Conservation (phyloP, 208 protist species). For the Crithidia expoeki region DNA sequence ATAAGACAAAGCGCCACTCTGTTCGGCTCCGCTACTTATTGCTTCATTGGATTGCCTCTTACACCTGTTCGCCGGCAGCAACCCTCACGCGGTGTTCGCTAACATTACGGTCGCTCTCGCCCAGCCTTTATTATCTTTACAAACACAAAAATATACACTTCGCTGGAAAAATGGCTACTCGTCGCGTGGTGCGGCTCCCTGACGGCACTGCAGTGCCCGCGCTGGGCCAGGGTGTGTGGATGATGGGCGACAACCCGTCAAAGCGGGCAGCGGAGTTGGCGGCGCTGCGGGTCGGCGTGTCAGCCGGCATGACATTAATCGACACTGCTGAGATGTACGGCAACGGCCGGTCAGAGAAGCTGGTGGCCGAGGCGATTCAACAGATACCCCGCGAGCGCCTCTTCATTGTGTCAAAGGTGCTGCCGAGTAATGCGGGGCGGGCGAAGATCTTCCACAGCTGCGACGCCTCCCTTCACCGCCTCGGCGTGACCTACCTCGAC, state of each 20-base stretch:
- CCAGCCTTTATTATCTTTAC: too few relatives aligned
- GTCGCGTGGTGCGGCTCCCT: constrained; percentile 29
- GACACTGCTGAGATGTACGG: constrained; percentile 68
- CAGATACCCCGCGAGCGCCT: constrained; percentile 69
- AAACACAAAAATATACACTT: too few relatives aligned
- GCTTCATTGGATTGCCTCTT: too few relatives aligned
- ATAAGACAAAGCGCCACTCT: too few relatives aligned
- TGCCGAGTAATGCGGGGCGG: constrained; percentile 83
- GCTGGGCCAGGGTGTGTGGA: constrained; percentile 51
- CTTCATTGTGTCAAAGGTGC: constrained; percentile 93
- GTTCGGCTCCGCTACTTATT: too few relatives aligned
- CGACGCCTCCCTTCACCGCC: constrained; percentile 56
- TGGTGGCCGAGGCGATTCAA: constrained; percentile 46
- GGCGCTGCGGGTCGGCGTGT: constrained; percentile 38
- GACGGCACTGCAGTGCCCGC: constrained; percentile 37
- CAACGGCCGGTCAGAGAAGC: constrained; percentile 44
- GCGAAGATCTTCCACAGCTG: constrained; percentile 74
- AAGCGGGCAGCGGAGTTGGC: constrained; percentile 31
- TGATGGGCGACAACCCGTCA: constrained; percentile 38
- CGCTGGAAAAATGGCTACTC: not conserved
- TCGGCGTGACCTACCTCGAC: constrained; percentile 84
- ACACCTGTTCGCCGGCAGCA: too few relatives aligned
- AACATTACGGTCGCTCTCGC: too few relatives aligned
- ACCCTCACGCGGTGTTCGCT: too few relatives aligned
- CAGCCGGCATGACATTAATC: constrained; percentile 48